Evolutionary conservation across 2,329 filamentous ascomycete genomes (phyloP), one percentile per base, ranked within the genome.

Genomic region (Pseudogymnoascus verrucosus): DNA sequence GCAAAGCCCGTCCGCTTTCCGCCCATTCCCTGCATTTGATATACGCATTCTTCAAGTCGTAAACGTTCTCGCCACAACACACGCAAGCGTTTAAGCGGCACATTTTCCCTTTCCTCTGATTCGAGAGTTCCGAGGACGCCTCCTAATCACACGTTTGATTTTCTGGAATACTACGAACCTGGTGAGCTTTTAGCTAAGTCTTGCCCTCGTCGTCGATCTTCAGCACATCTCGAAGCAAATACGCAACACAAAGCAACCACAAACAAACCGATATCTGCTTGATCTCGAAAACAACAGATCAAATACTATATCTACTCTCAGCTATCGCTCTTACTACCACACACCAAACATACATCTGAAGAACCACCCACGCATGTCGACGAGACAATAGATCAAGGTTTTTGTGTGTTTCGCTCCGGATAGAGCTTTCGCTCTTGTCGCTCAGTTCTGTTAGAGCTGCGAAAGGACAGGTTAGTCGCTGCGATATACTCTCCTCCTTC

Each of bases 121-220:
- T 31, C 47, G 23, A 54, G 47, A 54, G 26, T 19, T 21, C 26
- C 26, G 47, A 31, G 47, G 26, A 7, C 47, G 47, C 47, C 11
- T 54, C 47, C 26, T 16, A 54, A 54, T 54, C 44, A 28, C 23
- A 54, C 47, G 47, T 12, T 12, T 54, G 44, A 8, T 54, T 54
- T 54, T 54, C 47, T 54, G 47, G 47, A 54, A 54, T 54, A 54
- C 26, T 54, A 31, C 47, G 47, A 31, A 54, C 14, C 8, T 54
- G 64, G 64, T 60, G 64, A 65, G 64, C 64, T 65, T 64, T 65
- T 65, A 63, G 64, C 63, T 65, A 64, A 65, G 64, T 63, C 64
- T 65, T 64, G 63, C 57, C 47, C 36, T 42, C 26, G 37, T 42
- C 63, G 62, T 21, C 61, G 21, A 64, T 39, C 34, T n/a, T 16